Base-by-base conservation (phyloP, 768 basidiomycete genomes). In the Cystobasidium onofrii region DNA sequence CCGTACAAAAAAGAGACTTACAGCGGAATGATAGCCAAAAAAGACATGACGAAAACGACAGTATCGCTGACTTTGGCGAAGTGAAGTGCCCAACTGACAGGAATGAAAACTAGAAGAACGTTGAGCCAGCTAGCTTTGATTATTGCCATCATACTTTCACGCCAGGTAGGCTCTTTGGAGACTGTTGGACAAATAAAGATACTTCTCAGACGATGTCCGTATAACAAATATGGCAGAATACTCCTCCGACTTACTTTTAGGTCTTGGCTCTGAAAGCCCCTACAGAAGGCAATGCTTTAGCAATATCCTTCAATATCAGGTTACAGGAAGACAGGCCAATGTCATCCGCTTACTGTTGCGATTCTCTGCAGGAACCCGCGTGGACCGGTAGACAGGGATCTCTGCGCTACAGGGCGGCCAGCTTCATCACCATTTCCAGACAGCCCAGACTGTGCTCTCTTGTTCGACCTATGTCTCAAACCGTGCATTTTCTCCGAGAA, bases 21-120 rank as follows among this genome's bases (percentile, higher is more conserved):
- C 63, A 67, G 65, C 7, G 65, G 65, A 29, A 67, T 67, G 44
- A 67, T 52, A 54, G 66, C 76, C 43, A 79, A 80, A 73, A 55
- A 90, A 89, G 76, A 91, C 31, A 70, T 73, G 41, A 73, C 63
- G 62, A 75, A 75, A 43, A 74, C 62, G 82, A 77, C 44, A 41
- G 77, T 77, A 6, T 76, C 67, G 34, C 25, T 41, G 33, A 75
- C 75, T 57, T 61, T 64, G 13, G 73, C 73, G 41, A 76, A 76
- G 36, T 76, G 75, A n/a, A 66, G 46, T 13, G 75, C 75, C 61
- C 75, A 76, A 20, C 64, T 67, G 34, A 76, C 63, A 31, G 75
- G 73, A 43, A 79, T 69, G 50, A 75, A 76, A 34, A 79, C 70
- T 39, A 79, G 77, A 4, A 79, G 71, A 15, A 79, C 46, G 61